Evolutionary conservation across 495 filamentous ascomycete genomes (phyloP), one percentile per base, ranked within the genome.

Genomic region (Hyaloscypha variabilis): DNA sequence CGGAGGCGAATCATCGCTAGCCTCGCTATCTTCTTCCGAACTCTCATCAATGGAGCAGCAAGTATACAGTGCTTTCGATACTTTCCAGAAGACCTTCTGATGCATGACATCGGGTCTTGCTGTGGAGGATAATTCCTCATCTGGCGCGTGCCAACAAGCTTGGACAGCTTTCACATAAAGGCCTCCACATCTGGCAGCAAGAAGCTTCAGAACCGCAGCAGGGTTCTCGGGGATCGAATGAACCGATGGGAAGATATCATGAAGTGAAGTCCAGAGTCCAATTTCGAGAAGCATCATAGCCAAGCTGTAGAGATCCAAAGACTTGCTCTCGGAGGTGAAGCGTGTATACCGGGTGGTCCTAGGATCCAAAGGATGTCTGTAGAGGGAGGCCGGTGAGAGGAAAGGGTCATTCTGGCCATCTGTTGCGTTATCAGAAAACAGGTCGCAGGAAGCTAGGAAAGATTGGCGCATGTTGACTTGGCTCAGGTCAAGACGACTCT

Each of bases 221-320:
- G 64, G 61, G 26, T 67, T 68, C 34, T 72, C 63, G 1, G 67
- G 67, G 28, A 72, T 76, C 73, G 68, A 73, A 75, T 58, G 21
- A 46, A 46, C 6, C 6, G n/a, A 73, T 70, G 29, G 81, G 74
- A 31, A 83, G 3, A 90, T 78, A 61, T 86, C 83, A 39, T 84
- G 80, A 42, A 96, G 81, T 3, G 90, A 88, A n/a, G 85, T 87
- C 94, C 94, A 97, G 1, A 97, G 80, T 28, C 93, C 94, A 63
- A 97, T 89, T 62, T 96, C 94, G 30, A 97, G 76, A 13, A 97
- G 79, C 14, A 97, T 80, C 69, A 97, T 84, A 39, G 91, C 93
- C 2, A 97, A 78, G 3, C 91, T 90, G 73, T 96, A 97, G 0
- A 96, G 81, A 70, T 97, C 94, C 69, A 93, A 88, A 1, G 88